phyloP scores from a whole-genome alignment of 164 flowering plant species.

The Sedum album region DNA sequence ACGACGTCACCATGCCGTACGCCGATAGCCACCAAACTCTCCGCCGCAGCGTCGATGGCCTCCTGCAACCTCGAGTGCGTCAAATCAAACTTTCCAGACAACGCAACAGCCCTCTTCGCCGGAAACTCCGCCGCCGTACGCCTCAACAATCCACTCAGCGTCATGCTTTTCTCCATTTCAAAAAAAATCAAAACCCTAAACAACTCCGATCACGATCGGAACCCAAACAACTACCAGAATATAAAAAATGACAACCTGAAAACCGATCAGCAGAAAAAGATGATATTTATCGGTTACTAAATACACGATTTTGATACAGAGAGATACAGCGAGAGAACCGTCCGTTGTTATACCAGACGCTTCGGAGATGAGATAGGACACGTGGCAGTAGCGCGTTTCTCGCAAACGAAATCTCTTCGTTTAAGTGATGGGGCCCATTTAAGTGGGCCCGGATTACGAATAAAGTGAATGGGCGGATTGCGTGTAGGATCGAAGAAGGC shows the following conservation, averaged over 20 bases:
- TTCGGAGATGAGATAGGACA: background rate
- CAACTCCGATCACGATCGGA: background rate
- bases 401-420: background rate
- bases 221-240: background rate
- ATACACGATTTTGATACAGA: background rate
- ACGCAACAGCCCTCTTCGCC: conserved; percentile 48
- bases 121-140: conserved; percentile 45
- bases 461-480: background rate
- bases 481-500: background rate
- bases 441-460: background rate
- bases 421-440: too few species aligned
- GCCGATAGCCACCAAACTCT: conserved; percentile 42
- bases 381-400: background rate
- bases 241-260: background rate
- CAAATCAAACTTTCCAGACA: conserved; percentile 62
- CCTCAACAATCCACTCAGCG: conserved; percentile 53
- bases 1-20: conserved; percentile 61
- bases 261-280: background rate
- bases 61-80: conserved; percentile 47
- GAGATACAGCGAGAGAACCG: background rate
- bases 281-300: background rate
- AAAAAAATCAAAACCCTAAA: background rate
- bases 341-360: background rate
- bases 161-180: conserved; percentile 20
- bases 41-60: conserved; percentile 59